A percentile compares a stretch with the other conserved stretches of the same genome.
phyloP scores from a whole-genome alignment of 116 monocot genomes.

The Dioscorea cayenensis region DNA sequence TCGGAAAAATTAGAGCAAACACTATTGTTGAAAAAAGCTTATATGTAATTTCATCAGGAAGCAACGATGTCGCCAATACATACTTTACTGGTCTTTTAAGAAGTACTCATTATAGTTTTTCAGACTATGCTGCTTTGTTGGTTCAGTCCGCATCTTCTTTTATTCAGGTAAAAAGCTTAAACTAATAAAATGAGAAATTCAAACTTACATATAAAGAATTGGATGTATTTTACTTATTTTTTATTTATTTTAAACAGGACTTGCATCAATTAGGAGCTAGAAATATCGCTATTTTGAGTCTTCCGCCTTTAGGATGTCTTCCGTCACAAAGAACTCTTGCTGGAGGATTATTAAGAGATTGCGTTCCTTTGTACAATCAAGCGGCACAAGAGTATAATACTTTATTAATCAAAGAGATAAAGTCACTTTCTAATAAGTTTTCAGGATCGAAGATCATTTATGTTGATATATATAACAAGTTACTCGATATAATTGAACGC shows the following conservation, averaged over 20 bases:
- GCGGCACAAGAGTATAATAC: constrained; percentile 21
- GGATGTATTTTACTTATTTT: too few species aligned
- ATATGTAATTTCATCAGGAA: constrained; percentile 4
- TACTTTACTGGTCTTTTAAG: constrained; percentile 17
- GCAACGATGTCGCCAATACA: constrained; percentile 38
- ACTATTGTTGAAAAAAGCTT: constrained; percentile 7
- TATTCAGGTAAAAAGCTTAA: constrained; percentile 18
- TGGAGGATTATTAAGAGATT: constrained; percentile 32
- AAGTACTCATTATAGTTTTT: constrained; percentile 22
- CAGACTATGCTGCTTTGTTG: constrained; percentile 29
- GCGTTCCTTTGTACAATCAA: constrained; percentile 21
- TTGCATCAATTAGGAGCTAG: constrained; percentile 30
- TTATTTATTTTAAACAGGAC: constrained; percentile 9
- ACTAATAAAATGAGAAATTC: too few species aligned
- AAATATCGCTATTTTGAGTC: constrained; percentile 26
- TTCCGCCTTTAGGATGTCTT: constrained; percentile 50
- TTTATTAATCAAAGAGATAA: constrained; percentile 10
- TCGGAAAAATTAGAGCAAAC: constrained; percentile 18
- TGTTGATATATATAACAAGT: constrained; percentile 21
- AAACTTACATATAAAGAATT: too few species aligned
- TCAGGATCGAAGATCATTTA: constrained; percentile 19
- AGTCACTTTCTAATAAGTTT: constrained; percentile 8
- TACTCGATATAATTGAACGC: constrained; percentile 25
- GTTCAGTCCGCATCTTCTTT: constrained; percentile 30
- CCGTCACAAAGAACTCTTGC: constrained; percentile 40